Evolutionary conservation across 495 filamentous ascomycete species (phyloP).

Genomic region (Annulohypoxylon nitens): DNA sequence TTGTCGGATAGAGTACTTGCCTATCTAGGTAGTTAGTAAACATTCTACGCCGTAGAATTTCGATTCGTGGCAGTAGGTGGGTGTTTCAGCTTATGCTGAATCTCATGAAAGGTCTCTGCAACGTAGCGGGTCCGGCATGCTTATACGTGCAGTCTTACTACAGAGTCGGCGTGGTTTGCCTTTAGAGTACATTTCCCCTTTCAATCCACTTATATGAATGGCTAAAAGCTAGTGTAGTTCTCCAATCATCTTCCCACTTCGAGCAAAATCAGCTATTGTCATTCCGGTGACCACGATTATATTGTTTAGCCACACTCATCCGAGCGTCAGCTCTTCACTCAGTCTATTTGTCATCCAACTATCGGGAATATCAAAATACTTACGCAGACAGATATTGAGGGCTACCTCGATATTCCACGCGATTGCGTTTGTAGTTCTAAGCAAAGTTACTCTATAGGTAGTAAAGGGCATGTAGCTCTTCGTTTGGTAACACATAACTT

Average conservation of each 20-base stretch:
- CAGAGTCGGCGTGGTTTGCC: background rate
- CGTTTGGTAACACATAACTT: background rate
- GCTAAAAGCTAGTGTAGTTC: background rate
- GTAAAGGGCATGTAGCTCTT: background rate
- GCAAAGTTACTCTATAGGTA: background rate
- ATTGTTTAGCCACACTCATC: slow-evolving; percentile 4
- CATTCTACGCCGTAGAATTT: background rate
- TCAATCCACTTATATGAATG: background rate
- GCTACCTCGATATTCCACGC: background rate
- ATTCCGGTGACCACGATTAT: background rate
- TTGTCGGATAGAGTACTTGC: background rate
- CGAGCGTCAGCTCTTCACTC: background rate
- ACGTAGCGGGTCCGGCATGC: background rate
- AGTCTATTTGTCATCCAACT: background rate
- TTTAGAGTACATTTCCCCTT: background rate
- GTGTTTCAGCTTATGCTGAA: background rate
- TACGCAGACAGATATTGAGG: background rate
- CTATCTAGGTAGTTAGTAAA: background rate
- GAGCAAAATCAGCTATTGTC: background rate
- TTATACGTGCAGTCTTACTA: slow-evolving; percentile 12
- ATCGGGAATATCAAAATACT: background rate
- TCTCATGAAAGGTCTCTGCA: background rate
- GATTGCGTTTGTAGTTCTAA: background rate
- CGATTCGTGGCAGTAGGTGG: slow-evolving; percentile 1
- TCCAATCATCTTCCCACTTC: background rate